phyloP scores from a whole-genome alignment of 164 flowering plant genomes.

The Vitis rotundifolia region DNA sequence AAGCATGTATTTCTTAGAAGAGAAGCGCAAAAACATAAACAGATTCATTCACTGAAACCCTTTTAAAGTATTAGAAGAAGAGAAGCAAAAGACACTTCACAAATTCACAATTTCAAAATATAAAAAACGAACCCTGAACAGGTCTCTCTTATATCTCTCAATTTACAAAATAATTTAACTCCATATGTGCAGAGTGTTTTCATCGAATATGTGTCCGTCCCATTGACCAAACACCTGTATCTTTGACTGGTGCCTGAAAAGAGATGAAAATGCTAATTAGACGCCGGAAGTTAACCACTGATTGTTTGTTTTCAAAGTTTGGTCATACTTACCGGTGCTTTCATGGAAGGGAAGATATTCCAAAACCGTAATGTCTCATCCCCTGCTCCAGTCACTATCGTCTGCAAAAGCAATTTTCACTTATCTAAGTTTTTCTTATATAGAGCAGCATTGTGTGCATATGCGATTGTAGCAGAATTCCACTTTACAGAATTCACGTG shows the following conservation, averaged over 20 bases:
- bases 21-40: too few relatives aligned
- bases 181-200: constrained; percentile 6
- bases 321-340: constrained; percentile 58
- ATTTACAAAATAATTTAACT: constrained; percentile 4
- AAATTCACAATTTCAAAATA: too few relatives aligned
- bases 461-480: too few relatives aligned
- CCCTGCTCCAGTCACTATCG: constrained; percentile 98
- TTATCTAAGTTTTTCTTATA: not conserved
- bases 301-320: not conserved
- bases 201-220: constrained; percentile 89
- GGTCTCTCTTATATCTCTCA: not conserved
- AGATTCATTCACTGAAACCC: too few relatives aligned
- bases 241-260: constrained; percentile 76
- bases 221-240: constrained; percentile 86
- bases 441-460: not conserved
- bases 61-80: too few relatives aligned
- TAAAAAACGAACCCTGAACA: too few relatives aligned
- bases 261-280: too few relatives aligned
- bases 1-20: too few relatives aligned
- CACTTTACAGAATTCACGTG: too few relatives aligned
- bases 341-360: constrained; percentile 92
- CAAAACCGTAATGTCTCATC: constrained; percentile 96
- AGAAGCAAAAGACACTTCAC: too few relatives aligned
- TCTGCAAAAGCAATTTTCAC: constrained; percentile 43
- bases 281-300: too few relatives aligned